phyloP scores from a whole-genome alignment of 345 rosid species.

The Rhizophora mangle region DNA sequence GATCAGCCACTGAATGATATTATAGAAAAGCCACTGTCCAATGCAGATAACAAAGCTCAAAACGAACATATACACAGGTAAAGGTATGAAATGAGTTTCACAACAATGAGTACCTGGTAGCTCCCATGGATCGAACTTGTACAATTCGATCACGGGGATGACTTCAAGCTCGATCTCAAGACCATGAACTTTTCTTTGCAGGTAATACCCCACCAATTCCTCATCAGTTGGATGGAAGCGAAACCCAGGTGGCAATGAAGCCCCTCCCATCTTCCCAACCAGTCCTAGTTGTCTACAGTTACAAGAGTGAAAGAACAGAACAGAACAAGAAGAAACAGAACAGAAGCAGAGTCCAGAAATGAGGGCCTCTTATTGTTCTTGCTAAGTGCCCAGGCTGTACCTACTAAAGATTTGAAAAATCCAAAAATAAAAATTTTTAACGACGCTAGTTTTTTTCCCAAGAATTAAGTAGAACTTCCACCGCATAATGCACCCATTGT shows the following conservation, averaged over 20 bases:
- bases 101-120: conserved; percentile 58
- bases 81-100: neutral
- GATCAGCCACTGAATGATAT: too few species aligned
- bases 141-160: conserved; percentile 69
- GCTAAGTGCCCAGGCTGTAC: conserved; percentile 37
- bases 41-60: too few species aligned
- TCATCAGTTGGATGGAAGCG: conserved; percentile 95
- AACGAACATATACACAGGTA: too few species aligned
- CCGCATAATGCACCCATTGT: conserved; percentile 41
- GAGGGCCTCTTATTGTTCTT: neutral
- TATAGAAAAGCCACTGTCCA: too few species aligned
- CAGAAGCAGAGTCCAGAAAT: neutral
- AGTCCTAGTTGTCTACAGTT: neutral
- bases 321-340: neutral
- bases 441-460: conserved; percentile 48
- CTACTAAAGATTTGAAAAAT: conserved; percentile 69
- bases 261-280: conserved; percentile 48
- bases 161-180: conserved; percentile 87
- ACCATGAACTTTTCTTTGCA: conserved; percentile 64
- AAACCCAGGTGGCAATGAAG: conserved; percentile 85
- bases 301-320: neutral
- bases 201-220: conserved; percentile 76
- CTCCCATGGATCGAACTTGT: conserved; percentile 98
- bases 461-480: conserved; percentile 58
- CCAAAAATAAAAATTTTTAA: conserved; percentile 72